phyloP scores from a whole-genome alignment of 805 yeast species.

The Cyberlindnera meyerae region DNA sequence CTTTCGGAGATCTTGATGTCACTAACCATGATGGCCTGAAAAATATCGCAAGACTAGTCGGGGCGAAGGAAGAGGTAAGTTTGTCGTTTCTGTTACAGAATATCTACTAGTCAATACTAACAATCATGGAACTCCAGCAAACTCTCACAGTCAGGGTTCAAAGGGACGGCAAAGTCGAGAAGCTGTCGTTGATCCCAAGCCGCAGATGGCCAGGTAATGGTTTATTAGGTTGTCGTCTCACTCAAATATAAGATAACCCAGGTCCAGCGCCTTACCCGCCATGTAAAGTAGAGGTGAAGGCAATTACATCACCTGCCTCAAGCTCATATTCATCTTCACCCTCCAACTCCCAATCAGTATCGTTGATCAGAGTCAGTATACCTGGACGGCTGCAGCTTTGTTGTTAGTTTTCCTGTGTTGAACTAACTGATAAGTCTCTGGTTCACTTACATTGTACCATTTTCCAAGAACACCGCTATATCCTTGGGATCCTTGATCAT shows the following conservation, averaged over 20 bases:
- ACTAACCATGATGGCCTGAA: conserved; percentile 49
- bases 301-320: conserved; percentile 68
- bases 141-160: not conserved
- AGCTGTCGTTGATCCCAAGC: conserved; percentile 8
- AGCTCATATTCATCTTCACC: conserved; percentile 81
- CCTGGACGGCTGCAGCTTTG: conserved; percentile 67
- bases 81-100: not conserved
- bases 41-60: conserved; percentile 41
- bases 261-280: conserved; percentile 78
- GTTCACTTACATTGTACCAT: conserved; percentile 40
- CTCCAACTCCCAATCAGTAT: conserved; percentile 95
- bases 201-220: conserved; percentile 29
- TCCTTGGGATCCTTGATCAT: conserved; percentile 60
- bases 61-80: conserved; percentile 33
- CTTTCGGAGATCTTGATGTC: conserved; percentile 50
- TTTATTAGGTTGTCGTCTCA: conserved; percentile 21
- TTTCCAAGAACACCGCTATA: conserved; percentile 72
- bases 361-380: conserved; percentile 83
- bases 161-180: conserved; percentile 4
- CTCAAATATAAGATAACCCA: conserved; percentile 24
- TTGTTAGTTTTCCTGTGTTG: too few species aligned
- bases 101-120: too few species aligned
- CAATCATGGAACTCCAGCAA: not conserved
- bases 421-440: too few species aligned
- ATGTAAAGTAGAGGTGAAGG: conserved; percentile 90